Evolutionary conservation across 148 eudicot genomes (phyloP), one percentile per base, ranked within the genome.

Genomic region (Chenopodium berlandieri): DNA sequence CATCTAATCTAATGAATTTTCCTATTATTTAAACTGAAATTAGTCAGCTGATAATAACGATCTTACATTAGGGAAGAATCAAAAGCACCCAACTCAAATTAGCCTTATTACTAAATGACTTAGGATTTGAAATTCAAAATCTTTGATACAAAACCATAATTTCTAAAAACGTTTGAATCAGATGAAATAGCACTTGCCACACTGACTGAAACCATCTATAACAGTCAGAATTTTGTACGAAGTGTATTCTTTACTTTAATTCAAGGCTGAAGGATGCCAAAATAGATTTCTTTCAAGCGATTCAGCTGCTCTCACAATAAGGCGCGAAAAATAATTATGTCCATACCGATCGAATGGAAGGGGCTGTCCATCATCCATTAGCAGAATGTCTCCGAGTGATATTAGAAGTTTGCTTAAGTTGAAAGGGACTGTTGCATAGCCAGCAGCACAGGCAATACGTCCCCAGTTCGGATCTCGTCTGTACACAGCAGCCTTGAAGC

Each of bases 381-480:
- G 90, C 79, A 89, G 83, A 85, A 85, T 90, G 88, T 90, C 90
- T 65, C 99, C 99, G 30, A 96, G 99, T 37, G 93, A 84, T 86
- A 96, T 91, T 65, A 82, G 89, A 73, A 96, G 99, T 54, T 89
- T 80, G 78, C 82, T 89, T 76, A 84, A 89, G 75, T 94, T 83
- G 70, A 94, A 96, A 75, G 91, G 88, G 79, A 96, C 78, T 31
- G 92, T 92, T 47, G 99, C 97, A 88, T 92, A 94, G 73, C 99
- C 99, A 84, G 95, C 98, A 86, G 99, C 97, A 90, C 98, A 96
- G 34, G 99, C 99, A 81, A 96, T 94, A 73, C 98, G 97, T 19
- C 99, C 98, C 99, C 99, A 96, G 81, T 96, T 96, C 77, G 99
- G 99, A 92, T 96, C 98, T 88, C 99, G 90, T 16, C 99, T 98